Evolutionary conservation across 2,329 filamentous ascomycete species (phyloP), one percentile per base, ranked within the genome.

Genomic region (Penicillium rolfsii): DNA sequence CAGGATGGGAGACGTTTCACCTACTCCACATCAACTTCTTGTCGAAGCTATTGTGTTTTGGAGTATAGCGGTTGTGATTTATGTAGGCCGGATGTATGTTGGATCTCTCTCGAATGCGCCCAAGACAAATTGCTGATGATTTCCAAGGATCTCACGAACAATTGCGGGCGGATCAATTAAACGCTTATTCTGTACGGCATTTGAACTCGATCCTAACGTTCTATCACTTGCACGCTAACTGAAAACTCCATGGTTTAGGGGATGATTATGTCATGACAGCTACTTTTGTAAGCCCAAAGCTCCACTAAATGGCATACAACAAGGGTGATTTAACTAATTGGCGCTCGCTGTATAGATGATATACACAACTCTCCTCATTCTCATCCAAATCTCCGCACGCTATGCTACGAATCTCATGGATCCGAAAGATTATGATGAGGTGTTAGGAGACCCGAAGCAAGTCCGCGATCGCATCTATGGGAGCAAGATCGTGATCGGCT

Each of bases 401-500:
- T 76, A 73, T 60, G 71, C 71, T 30, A 78, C 76, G 3, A 79
- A 79, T 56, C 68, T 79, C 4, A 76, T 78, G 66, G 74, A 76
- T 28, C 71, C 70, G 0, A 72, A 72, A 12, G 71, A 78, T 52
- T 71, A 73, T 33, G 55, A 63, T 9, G 26, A 58, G 11, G 74
- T 78, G 2, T 55, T 77, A 11, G 58, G 69, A 9, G 64, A 78
- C 22, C 71, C 76, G 11, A 57, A 75, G 14, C 77, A 84, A 54
- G 76, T 83, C 28, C 55, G 70, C 3, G 67, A 73, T 24, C 75
- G 81, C n/a, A 75, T 82, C 5, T 74, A 74, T 55, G 81, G 82
- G 12, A 81, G 79, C 58, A 82, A 83, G 56, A 74, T 83, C n/a
- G 80, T 82, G 16, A 73, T 83, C 38, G 78, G 77, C 0, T 72